These are phyloP conservation scores for Colletotrichum sp. DNA, from an alignment of 2,329 filamentous ascomycete genomes.

Conservation along the genomic window DNA sequence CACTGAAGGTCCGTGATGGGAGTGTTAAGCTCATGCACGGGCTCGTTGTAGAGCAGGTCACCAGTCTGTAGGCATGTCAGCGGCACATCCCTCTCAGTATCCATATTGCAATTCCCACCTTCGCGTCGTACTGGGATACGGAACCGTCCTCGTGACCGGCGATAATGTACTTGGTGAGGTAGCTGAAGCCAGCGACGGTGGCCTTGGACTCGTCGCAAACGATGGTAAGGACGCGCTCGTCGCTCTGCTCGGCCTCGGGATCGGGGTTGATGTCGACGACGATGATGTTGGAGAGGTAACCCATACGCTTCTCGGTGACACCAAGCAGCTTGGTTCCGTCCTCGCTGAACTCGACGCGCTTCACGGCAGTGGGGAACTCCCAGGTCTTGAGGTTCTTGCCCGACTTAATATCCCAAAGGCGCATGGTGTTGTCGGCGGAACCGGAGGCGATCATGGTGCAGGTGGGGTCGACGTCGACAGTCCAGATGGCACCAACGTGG, in stretches of 20 bases:
- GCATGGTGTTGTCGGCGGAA: conserved; percentile 97
- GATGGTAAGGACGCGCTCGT: conserved; percentile 85
- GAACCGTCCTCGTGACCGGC: conserved; percentile 96
- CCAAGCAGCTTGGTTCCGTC: conserved; percentile 90
- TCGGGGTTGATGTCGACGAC: conserved; percentile 90
- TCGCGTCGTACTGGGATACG: conserved; percentile 88
- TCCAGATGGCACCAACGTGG: conserved; percentile 98
- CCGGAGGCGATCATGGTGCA: conserved; percentile 91
- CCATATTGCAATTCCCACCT: conserved; percentile 55
- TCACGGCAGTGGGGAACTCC: conserved; percentile 97
- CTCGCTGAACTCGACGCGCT: conserved; percentile 96
- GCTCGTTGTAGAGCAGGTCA: conserved; percentile 80
- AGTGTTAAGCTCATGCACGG: conserved; percentile 83
- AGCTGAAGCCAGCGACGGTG: conserved; percentile 96
- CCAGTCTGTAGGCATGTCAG: conserved; percentile 61
- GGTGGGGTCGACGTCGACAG: conserved; percentile 93
- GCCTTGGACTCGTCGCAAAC: conserved; percentile 96
- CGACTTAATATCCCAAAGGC: conserved; percentile 94
- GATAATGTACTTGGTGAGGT: conserved; percentile 94
- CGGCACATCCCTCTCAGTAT: background rate
- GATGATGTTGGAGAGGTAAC: conserved; percentile 91
- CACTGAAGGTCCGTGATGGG: conserved; percentile 94
- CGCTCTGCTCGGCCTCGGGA: conserved; percentile 80
- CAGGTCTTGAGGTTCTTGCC: conserved; percentile 95
- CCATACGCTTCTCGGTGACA: conserved; percentile 98